Evolutionary conservation across 139 green algal genomes (phyloP).

Genomic region (Penium margaritaceum): DNA sequence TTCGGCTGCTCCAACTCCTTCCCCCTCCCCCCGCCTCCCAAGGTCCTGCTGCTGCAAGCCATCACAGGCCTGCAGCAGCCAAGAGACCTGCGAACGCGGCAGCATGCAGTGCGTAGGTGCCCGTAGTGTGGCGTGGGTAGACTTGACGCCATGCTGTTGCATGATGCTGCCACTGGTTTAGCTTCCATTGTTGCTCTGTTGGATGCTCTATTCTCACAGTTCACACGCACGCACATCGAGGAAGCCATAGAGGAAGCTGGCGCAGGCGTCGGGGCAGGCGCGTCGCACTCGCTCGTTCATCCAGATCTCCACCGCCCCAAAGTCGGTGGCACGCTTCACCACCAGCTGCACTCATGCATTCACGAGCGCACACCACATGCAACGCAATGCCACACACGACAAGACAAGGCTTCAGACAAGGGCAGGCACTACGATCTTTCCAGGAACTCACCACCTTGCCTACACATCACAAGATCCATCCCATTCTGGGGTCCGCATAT

Average conservation of each 20-base stretch:
- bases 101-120: too few relatives aligned
- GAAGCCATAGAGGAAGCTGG: conserved; percentile 82
- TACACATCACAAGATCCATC: not conserved
- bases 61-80: too few relatives aligned
- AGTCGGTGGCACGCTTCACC: conserved; percentile 84
- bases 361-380: not conserved
- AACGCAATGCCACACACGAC: not conserved
- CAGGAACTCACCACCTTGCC: not conserved
- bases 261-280: conserved; percentile 54
- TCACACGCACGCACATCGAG: conserved; percentile 50
- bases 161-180: too few relatives aligned
- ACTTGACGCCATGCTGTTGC: too few relatives aligned
- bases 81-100: too few relatives aligned
- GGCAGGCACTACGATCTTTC: not conserved
- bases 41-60: too few relatives aligned
- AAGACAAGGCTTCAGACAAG: not conserved
- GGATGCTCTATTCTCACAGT: not conserved
- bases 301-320: conserved; percentile 92
- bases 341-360: conserved; percentile 43
- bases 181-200: too few relatives aligned
- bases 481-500: not conserved
- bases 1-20: too few relatives aligned
- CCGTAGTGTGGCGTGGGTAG: too few relatives aligned
- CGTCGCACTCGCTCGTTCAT: conserved; percentile 94
- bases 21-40: too few relatives aligned